A percentile compares a stretch with the other conserved stretches of the same genome.
phyloP scores from a whole-genome alignment of 2,329 filamentous ascomycete species.

The Penicillium sp. region DNA sequence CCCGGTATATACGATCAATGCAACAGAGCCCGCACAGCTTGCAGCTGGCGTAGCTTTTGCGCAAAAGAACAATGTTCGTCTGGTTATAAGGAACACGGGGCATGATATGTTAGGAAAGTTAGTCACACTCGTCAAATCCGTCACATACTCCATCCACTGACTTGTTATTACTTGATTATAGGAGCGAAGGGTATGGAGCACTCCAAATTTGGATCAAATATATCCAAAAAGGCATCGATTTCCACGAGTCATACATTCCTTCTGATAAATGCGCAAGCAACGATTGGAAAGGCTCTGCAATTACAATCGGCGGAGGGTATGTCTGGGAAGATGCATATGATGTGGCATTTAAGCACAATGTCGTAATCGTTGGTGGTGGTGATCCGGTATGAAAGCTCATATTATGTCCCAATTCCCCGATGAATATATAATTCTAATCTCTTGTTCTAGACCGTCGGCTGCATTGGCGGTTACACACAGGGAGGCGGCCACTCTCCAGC shows the following conservation, averaged over 20 bases:
- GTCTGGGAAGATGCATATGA: slow-evolving; percentile 33
- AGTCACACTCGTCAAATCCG: background rate
- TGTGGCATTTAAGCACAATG: slow-evolving; percentile 23
- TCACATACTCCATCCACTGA: background rate
- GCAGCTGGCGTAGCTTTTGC: slow-evolving; percentile 12
- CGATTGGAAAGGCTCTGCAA: slow-evolving; percentile 21
- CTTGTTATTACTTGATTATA: background rate
- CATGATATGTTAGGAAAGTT: slow-evolving; percentile 15
- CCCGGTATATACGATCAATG: slow-evolving; percentile 11
- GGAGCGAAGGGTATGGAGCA: slow-evolving; percentile 30
- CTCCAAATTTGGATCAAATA: slow-evolving; percentile 34
- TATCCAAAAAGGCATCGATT: slow-evolving; percentile 28
- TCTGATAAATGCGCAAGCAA: slow-evolving; percentile 33
- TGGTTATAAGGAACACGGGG: slow-evolving; percentile 7
- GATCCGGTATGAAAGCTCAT: slow-evolving; percentile 13
- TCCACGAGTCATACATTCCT: slow-evolving; percentile 25
- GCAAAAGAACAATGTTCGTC: background rate
- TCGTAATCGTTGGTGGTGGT: slow-evolving; percentile 31
- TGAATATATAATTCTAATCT: background rate
- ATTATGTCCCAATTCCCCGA: background rate
- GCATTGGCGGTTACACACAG: slow-evolving; percentile 39
- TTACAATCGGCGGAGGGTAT: slow-evolving; percentile 25
- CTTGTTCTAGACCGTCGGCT: slow-evolving; percentile 16
- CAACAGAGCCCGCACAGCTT: slow-evolving; percentile 29
- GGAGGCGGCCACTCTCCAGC: slow-evolving; percentile 46